These are phyloP conservation scores for Bruguiera sexangula DNA, from an alignment of 345 rosid species.

Conservation along the genomic window DNA sequence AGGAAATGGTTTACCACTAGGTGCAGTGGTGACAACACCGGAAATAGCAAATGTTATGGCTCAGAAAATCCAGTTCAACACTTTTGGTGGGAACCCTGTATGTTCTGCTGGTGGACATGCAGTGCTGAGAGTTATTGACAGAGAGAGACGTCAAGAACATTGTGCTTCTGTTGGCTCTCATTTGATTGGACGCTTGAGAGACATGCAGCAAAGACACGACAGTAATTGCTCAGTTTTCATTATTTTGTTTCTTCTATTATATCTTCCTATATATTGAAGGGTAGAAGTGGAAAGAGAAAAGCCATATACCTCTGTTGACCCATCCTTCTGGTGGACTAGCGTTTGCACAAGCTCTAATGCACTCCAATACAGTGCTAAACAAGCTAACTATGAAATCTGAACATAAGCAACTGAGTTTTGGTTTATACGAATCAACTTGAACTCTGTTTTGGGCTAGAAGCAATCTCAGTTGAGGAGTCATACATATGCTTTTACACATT, in stretches of 20 bases:
- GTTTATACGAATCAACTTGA: background rate
- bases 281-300: background rate
- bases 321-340: background rate
- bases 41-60: conserved; percentile 89
- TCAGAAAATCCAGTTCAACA: conserved; percentile 80
- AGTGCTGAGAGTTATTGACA: conserved; percentile 81
- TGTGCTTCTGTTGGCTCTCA: conserved; percentile 77
- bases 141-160: conserved; percentile 83
- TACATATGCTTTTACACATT: background rate
- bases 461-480: too few species aligned
- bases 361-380: background rate
- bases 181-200: conserved; percentile 62
- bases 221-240: conserved; percentile 38
- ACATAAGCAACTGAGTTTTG: background rate
- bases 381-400: background rate
- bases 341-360: background rate
- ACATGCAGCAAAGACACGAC: conserved; percentile 65
- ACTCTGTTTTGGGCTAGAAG: too few species aligned
- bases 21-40: conserved; percentile 95
- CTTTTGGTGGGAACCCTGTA: conserved; percentile 96
- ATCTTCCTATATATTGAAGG: background rate
- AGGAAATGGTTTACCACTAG: conserved; percentile 92
- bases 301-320: background rate
- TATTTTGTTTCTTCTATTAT: background rate
- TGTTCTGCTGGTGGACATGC: conserved; percentile 97